A percentile compares a stretch with the other conserved stretches of the same genome.
phyloP scores from a whole-genome alignment of 768 basidiomycete species.

The Collybiopsis luxurians region DNA sequence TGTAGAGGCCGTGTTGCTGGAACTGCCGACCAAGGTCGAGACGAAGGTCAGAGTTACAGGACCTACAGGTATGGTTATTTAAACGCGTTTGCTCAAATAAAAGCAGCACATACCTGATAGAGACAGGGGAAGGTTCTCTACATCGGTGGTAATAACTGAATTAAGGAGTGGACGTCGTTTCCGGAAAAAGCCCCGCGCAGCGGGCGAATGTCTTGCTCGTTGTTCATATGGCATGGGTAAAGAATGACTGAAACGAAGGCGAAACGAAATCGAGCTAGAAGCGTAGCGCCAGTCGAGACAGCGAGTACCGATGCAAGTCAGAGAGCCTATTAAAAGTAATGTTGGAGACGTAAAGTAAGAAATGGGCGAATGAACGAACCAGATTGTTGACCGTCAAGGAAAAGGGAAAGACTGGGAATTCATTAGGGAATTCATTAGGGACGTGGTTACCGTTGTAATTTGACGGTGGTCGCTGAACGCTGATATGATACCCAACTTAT shows the following conservation, averaged over 20 bases:
- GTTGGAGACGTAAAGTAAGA: not conserved
- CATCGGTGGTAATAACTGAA: too few species aligned
- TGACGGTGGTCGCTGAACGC: too few species aligned
- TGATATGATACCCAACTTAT: too few species aligned
- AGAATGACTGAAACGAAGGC: not conserved
- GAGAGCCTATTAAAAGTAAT: not conserved
- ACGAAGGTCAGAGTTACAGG: not conserved
- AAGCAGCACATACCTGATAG: not conserved
- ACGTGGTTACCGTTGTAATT: too few species aligned
- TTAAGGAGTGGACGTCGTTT: constrained; percentile 4
- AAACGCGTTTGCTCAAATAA: not conserved
- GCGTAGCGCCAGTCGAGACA: not conserved
- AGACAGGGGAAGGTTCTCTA: too few species aligned
- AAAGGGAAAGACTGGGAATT: not conserved
- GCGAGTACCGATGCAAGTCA: not conserved
- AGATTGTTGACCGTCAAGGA: not conserved
- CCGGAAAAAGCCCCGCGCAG: constrained; percentile 2
- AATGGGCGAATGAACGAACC: not conserved
- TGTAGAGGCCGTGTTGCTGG: not conserved
- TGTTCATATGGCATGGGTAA: not conserved
- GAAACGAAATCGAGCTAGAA: not conserved
- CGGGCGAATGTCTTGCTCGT: constrained; percentile 4
- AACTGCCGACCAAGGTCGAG: not conserved
- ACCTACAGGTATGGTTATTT: not conserved
- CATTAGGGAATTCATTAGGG: too few species aligned